Conservation (phyloP, 179 eudicot species). For the Beta macrorhiza region DNA sequence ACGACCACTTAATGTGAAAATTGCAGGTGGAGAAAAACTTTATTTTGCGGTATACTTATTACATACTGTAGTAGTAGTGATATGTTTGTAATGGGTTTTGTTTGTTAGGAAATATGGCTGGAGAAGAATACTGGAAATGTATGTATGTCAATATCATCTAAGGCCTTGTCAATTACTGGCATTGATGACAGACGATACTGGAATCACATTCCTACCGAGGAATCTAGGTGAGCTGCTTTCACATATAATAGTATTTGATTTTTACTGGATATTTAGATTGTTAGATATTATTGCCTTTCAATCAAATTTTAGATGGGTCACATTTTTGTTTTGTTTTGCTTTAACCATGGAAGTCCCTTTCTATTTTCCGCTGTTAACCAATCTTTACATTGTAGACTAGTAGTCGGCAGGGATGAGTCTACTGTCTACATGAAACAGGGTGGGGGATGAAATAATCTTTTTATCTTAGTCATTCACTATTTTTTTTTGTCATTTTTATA, state of each 20-base stretch:
- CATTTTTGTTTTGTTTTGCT: background rate
- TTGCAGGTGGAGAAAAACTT: too few relatives aligned
- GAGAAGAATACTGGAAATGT: slow-evolving; percentile 71
- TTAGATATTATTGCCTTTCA: background rate
- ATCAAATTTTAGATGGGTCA: background rate
- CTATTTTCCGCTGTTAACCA: background rate
- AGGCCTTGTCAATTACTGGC: slow-evolving; percentile 64
- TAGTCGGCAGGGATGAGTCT: too few relatives aligned
- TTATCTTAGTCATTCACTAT: too few relatives aligned
- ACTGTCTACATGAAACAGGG: too few relatives aligned
- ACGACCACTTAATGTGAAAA: too few relatives aligned
- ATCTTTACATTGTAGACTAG: background rate
- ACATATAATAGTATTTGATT: background rate
- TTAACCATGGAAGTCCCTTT: background rate
- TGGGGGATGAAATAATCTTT: too few relatives aligned
- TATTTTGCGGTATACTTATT: background rate
- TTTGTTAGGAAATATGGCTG: slow-evolving; percentile 60
- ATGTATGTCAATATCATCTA: slow-evolving; percentile 58
- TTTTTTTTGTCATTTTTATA: too few relatives aligned
- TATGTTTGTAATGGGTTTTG: background rate
- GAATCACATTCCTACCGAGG: slow-evolving; percentile 69
- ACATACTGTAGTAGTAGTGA: background rate
- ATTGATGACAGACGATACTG: slow-evolving; percentile 78
- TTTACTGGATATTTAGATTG: background rate
- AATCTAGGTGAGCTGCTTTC: slow-evolving; percentile 59